Base-by-base conservation (phyloP, 2,329 filamentous ascomycete genomes). In the Penicillium aurantiogriseum region DNA sequence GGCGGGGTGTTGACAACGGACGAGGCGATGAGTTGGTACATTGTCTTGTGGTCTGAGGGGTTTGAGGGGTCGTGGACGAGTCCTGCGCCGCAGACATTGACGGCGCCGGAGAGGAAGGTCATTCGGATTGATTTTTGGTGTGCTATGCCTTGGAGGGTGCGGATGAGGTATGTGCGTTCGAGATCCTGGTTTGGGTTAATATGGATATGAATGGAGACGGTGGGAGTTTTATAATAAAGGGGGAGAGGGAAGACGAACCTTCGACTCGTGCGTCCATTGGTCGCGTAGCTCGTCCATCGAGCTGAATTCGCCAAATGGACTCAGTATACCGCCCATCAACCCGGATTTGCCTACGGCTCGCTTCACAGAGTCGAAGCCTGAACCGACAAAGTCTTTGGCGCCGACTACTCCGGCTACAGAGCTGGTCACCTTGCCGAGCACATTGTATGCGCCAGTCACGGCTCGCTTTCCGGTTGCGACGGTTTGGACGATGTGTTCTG, bases 201-300 rank as follows among this genome's bases (percentile, higher is more conserved):
- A 10, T 35, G 35, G 17, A 21, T 43, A 21, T 57, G 27, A 25
- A 2, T 33, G 13, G 15, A 23, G 25, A 31, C 4, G 21, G 8
- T 5, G 23, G 15, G 4, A 4, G 8, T 4, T 27, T 2, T 25
- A 8, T 7, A n/a, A 23, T 21, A 4, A 4, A 4, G 31, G 46
- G 35, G 19, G 31, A 40, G 33, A 5, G n/a, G 19, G 10, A 3
- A 31, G 8, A 63, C 69, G 38, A 74, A 86, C 85, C 80, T 97
- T 99, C 51, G 89, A 92, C 51, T 97, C 93, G 70, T 99, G 94
- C 23, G 94, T 99, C 94, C 94, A 99, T 81, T 96, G 88, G 73
- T 99, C 94, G 71, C 93, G 88, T 57, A 97, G 79, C 71, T 97
- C 94, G 76, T 99, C 94, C 52, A 94, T 86, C 50, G 97, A 85